Percentiles rank a stretch among this genome's conserved stretches.
Evolutionary conservation across 1,284 basidiomycete genomes (phyloP).

Genomic region (Afroboletus lepidellus): DNA sequence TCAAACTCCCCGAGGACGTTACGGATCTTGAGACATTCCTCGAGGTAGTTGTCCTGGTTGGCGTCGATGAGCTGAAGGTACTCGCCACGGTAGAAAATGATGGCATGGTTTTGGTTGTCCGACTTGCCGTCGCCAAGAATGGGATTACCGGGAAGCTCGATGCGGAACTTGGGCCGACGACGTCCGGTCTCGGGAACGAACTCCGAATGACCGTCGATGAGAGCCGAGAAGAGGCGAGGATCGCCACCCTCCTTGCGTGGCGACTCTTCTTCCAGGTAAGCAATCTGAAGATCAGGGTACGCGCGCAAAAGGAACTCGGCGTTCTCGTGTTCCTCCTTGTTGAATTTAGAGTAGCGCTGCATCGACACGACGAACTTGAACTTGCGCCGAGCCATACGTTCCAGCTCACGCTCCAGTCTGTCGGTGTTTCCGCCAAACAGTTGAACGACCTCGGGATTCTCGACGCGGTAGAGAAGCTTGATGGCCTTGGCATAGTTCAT

Average conservation of each 20-base stretch:
- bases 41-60: constrained; percentile 99
- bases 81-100: constrained; percentile 98
- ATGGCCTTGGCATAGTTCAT: constrained; percentile 99
- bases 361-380: constrained; percentile 99
- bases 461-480: constrained; percentile 98
- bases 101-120: constrained; percentile 99
- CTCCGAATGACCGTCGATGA: constrained; percentile 98
- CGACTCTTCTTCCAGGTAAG: constrained; percentile 96
- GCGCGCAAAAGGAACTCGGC: constrained; percentile 97
- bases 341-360: constrained; percentile 99
- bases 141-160: constrained; percentile 97
- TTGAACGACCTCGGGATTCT: constrained; percentile 98
- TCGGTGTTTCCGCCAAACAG: constrained; percentile 97
- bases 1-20: constrained; percentile 99
- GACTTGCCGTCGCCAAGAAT: constrained; percentile 99
- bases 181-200: constrained; percentile 87
- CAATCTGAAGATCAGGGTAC: constrained; percentile 98
- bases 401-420: constrained; percentile 93
- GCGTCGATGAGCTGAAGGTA: constrained; percentile 99
- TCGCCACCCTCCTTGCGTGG: constrained; percentile 94
- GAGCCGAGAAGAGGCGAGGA: constrained; percentile 90
- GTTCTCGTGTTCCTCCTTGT: constrained; percentile 99
- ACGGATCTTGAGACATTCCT: constrained; percentile 99
- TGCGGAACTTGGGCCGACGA: constrained; percentile 94
- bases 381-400: constrained; percentile 96